Evolutionary conservation across 805 yeast genomes (phyloP).

Genomic region (Yamadazyma sp.): DNA sequence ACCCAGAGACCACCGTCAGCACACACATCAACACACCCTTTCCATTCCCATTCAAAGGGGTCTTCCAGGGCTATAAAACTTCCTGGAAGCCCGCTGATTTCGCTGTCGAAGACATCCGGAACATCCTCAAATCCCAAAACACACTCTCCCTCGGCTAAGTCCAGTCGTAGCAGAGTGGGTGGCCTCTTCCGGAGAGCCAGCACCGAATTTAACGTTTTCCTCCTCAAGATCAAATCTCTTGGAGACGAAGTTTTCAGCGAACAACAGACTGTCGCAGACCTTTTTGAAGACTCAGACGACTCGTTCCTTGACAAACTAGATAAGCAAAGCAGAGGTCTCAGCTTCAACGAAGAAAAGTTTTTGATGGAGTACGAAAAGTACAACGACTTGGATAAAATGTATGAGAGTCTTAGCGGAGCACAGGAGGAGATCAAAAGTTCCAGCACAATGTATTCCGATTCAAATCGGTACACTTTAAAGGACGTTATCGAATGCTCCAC

Average conservation of each 20-base stretch:
- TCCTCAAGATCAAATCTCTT: constrained; percentile 34
- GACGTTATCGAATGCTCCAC: constrained; percentile 22
- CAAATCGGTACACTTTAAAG: constrained; percentile 15
- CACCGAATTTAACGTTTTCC: constrained; percentile 36
- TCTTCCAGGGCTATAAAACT: no score
- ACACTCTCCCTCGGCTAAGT: no score
- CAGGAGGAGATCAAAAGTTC: constrained; percentile 16
- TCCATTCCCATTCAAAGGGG: no score
- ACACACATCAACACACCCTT: no score
- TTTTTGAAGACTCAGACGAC: constrained; percentile 46
- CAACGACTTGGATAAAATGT: constrained; percentile 34
- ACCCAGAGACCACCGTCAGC: no score
- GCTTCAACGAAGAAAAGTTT: constrained; percentile 31
- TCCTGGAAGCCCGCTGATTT: no score
- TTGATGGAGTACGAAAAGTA: constrained; percentile 31
- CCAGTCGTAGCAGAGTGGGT: constrained; percentile 7
- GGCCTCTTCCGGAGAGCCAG: constrained; percentile 38
- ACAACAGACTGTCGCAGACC: constrained; percentile 50
- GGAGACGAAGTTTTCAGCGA: constrained; percentile 51
- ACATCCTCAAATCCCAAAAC: no score
- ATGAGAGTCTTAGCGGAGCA: constrained; percentile 18
- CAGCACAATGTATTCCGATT: constrained; percentile 14
- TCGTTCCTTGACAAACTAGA: constrained; percentile 23
- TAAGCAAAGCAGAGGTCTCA: constrained; percentile 20
- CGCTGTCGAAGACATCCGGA: no score